Evolutionary conservation across 768 basidiomycete genomes (phyloP), one percentile per base, ranked within the genome.

Genomic region (Trametes sanguinea): DNA sequence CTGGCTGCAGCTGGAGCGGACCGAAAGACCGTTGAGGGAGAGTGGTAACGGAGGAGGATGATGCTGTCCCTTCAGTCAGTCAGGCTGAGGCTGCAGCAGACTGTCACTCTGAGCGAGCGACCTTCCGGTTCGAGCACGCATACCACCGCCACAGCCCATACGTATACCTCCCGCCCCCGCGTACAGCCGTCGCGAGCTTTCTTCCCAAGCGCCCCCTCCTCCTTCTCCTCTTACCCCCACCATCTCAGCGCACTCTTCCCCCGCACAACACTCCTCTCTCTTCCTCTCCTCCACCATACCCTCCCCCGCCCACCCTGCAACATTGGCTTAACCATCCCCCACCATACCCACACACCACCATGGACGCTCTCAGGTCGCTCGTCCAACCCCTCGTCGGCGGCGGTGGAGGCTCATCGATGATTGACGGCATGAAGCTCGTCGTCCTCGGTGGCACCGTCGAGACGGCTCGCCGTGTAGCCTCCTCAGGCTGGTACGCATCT

Each of bases 361-460:
- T 92, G 90, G 90, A 92, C 79, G 86, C 83, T 62, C 79, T 92
- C 78, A 89, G 86, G 78, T 91, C 88, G 54, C 85, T 92, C 73
- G 83, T 91, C 57, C 87, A 89, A 71, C 90, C 90, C 63, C 85
- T 92, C 73, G 86, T 90, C 68, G 87, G 86, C 76, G 85, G 85
- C 75, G 84, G 81, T 71, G 87, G 84, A 47, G 84, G 86, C 66
- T 89, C 87, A 30, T 90, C 89, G 51, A 85, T 92, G 79, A 83
- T 94, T 75, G 91, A 94, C 71, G 92, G 90, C 66, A 87, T 92
- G 80, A 94, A 94, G 77, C 89, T 93, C 71, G 92, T 94, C 76
- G 89, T 93, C 47, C 81, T 94, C 53, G 91, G 91, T 61, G 91
- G 91, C 59, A 92, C 92, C 1, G 92, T 94, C 60, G 91, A 93